These are phyloP conservation scores for Starmerella sirachaensis DNA, from an alignment of 805 yeast species.

Conservation along the genomic window DNA sequence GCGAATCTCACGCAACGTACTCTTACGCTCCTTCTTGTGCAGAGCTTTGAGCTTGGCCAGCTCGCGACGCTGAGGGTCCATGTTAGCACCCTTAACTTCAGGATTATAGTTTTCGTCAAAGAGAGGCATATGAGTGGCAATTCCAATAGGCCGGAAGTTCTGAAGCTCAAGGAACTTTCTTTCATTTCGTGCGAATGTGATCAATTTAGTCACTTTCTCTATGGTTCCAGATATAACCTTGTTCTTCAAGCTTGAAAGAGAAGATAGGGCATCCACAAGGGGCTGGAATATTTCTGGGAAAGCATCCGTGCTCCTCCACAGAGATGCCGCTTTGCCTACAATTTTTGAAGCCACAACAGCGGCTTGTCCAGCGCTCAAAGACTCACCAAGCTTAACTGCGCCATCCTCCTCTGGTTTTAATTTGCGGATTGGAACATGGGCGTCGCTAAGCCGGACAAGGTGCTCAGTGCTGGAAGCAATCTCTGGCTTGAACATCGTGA, in stretches of 20 bases:
- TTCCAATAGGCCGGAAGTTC: constrained; percentile 69
- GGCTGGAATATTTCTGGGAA: constrained; percentile 25
- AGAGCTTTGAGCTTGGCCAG: constrained; percentile 69
- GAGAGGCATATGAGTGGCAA: constrained; percentile 76
- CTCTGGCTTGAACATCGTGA: constrained; percentile 5
- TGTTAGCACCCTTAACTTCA: constrained; percentile 82
- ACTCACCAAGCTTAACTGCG: background rate
- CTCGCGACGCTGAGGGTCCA: constrained; percentile 71
- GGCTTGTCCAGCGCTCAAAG: constrained; percentile 1
- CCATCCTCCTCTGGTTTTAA: background rate
- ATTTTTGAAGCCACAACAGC: constrained; percentile 14
- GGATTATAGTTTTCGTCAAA: constrained; percentile 95
- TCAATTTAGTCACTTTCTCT: constrained; percentile 11
- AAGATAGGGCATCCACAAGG: constrained; percentile 8
- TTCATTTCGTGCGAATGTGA: constrained; percentile 37
- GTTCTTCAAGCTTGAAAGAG: constrained; percentile 19
- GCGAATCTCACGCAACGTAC: constrained; percentile 78
- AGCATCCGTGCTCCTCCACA: constrained; percentile 26
- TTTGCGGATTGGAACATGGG: background rate
- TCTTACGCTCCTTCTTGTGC: constrained; percentile 83
- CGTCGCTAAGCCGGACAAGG: constrained; percentile 5
- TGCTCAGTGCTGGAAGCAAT: constrained; percentile 5
- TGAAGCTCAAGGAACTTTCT: constrained; percentile 70
- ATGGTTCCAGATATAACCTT: constrained; percentile 31
- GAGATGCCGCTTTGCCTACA: constrained; percentile 17